These are phyloP conservation scores for Hyphodiscus hymeniophilus DNA, from an alignment of 495 filamentous ascomycete species.

Conservation along the genomic window DNA sequence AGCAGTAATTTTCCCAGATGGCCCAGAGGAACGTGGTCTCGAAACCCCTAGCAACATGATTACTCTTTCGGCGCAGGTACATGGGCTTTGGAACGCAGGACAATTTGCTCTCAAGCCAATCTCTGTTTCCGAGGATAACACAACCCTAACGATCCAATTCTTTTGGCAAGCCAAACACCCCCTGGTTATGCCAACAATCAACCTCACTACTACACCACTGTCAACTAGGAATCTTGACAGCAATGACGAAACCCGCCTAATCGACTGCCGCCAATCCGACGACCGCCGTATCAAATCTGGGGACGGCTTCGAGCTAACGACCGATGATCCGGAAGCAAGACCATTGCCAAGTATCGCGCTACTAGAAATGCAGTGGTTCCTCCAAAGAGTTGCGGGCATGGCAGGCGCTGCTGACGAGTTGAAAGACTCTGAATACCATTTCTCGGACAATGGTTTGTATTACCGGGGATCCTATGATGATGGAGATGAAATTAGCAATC, in stretches of 20 bases:
- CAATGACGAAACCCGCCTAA: background rate
- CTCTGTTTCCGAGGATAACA: slow-evolving; percentile 12
- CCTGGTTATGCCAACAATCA: slow-evolving; percentile 5
- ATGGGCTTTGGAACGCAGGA: slow-evolving; percentile 10
- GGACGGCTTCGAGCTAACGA: slow-evolving; percentile 10
- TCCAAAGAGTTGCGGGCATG: slow-evolving; percentile 9
- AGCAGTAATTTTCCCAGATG: slow-evolving; percentile 13
- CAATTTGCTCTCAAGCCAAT: slow-evolving; percentile 18
- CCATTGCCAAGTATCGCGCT: slow-evolving; percentile 15
- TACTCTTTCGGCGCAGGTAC: slow-evolving; percentile 8
- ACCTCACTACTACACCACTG: slow-evolving; percentile 9
- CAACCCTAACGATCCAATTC: slow-evolving; percentile 14
- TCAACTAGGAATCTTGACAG: background rate
- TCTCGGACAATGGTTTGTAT: background rate
- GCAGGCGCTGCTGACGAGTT: slow-evolving; percentile 9
- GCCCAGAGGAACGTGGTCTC: slow-evolving; percentile 6
- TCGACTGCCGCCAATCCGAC: background rate
- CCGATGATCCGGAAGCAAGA: slow-evolving; percentile 12
- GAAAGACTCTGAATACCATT: background rate
- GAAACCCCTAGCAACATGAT: slow-evolving; percentile 16
- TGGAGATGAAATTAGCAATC: too few relatives aligned
- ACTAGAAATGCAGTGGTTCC: slow-evolving; percentile 18
- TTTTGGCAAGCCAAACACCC: slow-evolving; percentile 18
- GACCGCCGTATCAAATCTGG: slow-evolving; percentile 8
- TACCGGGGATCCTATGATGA: too few relatives aligned